These are phyloP conservation scores for Chrysoporthe austroafricana DNA, from an alignment of 2,329 filamentous ascomycete genomes.

Conservation along the genomic window DNA sequence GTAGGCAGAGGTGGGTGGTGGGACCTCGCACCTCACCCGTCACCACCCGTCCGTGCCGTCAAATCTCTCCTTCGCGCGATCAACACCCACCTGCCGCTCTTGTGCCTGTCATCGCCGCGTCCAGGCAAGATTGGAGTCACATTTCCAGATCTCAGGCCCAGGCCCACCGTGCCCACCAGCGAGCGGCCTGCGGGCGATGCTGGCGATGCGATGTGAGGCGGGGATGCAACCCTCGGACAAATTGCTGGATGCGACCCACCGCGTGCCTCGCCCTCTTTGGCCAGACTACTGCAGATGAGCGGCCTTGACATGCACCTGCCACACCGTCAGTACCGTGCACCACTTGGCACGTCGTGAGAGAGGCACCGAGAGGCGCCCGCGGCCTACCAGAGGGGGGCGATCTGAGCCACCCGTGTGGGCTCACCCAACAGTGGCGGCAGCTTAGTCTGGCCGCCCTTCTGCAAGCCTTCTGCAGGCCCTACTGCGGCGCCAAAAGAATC, in stretches of 20 bases:
- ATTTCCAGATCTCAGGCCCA: conserved; percentile 10
- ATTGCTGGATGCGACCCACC: conserved; percentile 24
- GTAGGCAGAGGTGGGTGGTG: too few relatives aligned
- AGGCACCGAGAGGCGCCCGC: background rate
- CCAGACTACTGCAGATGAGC: conserved; percentile 1
- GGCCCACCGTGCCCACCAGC: conserved; percentile 1
- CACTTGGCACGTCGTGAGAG: background rate
- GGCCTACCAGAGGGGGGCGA: background rate
- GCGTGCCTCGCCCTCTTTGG: conserved; percentile 6
- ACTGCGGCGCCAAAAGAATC: conserved; percentile 29
- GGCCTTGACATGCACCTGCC: conserved; percentile 5
- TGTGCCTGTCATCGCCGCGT: background rate
- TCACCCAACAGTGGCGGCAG: background rate
- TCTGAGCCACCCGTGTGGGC: background rate
- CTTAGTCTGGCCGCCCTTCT: conserved; percentile 14
- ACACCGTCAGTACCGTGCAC: conserved; percentile 15
- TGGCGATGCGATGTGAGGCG: conserved; percentile 16
- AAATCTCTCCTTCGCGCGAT: background rate
- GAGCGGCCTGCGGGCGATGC: conserved; percentile 11
- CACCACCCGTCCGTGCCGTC: background rate
- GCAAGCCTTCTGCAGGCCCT: conserved; percentile 28
- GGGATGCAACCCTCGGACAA: conserved; percentile 22
- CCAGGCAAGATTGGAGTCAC: background rate
- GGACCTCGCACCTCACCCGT: too few relatives aligned
- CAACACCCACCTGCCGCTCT: background rate